Percentiles rank a stretch among this genome's conserved stretches.
Evolutionary conservation across 495 filamentous ascomycete genomes (phyloP).

Genomic region (Thozetella sp.): DNA sequence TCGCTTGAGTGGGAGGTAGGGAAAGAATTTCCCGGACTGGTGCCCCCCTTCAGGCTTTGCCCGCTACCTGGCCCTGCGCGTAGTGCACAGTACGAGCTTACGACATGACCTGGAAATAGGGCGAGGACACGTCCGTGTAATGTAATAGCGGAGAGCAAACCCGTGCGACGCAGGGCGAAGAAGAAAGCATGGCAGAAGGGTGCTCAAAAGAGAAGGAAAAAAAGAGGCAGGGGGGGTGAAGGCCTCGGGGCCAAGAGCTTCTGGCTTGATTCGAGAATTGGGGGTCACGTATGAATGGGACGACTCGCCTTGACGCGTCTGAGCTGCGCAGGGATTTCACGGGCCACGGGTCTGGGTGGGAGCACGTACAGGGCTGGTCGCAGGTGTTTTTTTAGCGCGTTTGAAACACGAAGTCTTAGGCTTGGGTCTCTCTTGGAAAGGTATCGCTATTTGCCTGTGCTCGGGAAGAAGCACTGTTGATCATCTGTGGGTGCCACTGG

Average conservation of each 20-base stretch:
- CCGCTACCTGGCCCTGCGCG: too few relatives aligned
- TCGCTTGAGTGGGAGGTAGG: not conserved
- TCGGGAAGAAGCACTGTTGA: not conserved
- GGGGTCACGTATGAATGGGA: not conserved
- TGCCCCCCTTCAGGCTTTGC: too few relatives aligned
- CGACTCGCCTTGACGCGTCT: conserved; percentile 2
- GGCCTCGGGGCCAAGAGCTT: too few relatives aligned
- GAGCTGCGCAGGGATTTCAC: conserved; percentile 5
- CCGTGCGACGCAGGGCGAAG: too few relatives aligned
- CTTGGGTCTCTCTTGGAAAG: not conserved
- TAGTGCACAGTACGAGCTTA: too few relatives aligned
- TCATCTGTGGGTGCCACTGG: too few relatives aligned
- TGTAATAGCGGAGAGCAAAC: not conserved
- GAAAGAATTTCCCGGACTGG: not conserved
- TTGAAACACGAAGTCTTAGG: not conserved
- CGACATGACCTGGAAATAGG: not conserved
- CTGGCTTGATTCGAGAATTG: conserved; percentile 1
- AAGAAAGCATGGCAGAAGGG: not conserved
- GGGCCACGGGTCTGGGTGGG: not conserved
- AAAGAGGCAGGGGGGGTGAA: not conserved
- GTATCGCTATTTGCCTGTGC: not conserved
- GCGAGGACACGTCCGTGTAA: not conserved
- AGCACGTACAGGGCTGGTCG: conserved; percentile 4
- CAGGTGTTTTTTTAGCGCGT: conserved; percentile 2
- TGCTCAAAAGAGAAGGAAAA: not conserved